These are phyloP conservation scores for Betula pendula DNA, from an alignment of 306 rosid species.

Conservation along the genomic window DNA sequence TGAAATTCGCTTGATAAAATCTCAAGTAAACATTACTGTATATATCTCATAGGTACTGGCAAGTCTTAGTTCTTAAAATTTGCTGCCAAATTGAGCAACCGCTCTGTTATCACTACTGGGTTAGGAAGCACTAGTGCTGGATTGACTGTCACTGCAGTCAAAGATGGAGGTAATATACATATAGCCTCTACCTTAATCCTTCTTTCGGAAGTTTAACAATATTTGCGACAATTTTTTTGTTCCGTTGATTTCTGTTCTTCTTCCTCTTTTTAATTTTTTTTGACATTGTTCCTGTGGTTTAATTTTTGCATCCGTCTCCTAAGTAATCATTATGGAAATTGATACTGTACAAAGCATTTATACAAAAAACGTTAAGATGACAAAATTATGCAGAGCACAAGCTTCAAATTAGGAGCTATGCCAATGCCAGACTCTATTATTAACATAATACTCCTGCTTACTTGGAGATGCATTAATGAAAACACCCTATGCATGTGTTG, in stretches of 20 bases:
- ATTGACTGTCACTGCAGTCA: conserved; percentile 93
- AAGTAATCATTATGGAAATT: background rate
- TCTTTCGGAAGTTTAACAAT: background rate
- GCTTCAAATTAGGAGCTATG: background rate
- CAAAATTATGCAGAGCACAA: background rate
- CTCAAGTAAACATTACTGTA: background rate
- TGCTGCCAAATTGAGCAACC: conserved; percentile 87
- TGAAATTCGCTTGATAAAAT: background rate
- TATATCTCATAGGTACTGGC: conserved; percentile 68
- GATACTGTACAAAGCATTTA: background rate
- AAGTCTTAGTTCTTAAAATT: conserved; percentile 95
- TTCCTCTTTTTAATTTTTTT: background rate
- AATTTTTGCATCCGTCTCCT: conserved; percentile 18
- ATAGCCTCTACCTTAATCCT: background rate
- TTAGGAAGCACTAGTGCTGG: conserved; percentile 99
- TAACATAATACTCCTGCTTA: background rate
- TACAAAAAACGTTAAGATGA: background rate
- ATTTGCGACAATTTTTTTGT: conserved; percentile 6
- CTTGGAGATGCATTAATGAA: background rate
- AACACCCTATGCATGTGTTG: no score
- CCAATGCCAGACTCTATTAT: background rate
- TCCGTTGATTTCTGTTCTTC: conserved; percentile 1
- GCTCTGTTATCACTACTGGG: conserved; percentile 95
- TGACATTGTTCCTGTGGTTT: no score
- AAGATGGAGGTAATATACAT: conserved; percentile 71